Conservation (phyloP, 2,329 filamentous ascomycete genomes). For the Ophiostoma ips region DNA sequence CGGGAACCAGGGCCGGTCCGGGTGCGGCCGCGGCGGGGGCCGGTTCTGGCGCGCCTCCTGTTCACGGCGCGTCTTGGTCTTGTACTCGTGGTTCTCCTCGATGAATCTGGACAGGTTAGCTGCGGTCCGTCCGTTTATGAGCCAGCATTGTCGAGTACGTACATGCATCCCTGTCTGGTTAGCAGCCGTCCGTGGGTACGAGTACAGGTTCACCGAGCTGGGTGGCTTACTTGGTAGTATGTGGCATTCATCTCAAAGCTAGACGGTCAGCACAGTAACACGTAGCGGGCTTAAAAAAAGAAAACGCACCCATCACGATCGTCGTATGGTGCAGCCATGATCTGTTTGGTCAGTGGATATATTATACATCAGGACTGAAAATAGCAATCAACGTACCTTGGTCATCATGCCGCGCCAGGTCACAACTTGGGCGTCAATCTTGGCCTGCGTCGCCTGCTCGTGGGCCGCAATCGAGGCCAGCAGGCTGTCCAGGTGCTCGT, state of each 20-base stretch:
- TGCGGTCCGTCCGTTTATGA: neutral
- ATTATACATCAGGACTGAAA: too few species aligned
- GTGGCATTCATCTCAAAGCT: conserved; percentile 97
- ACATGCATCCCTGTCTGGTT: conserved; percentile 12
- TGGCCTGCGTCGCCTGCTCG: conserved; percentile 54
- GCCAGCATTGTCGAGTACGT: neutral
- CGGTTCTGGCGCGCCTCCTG: conserved; percentile 38
- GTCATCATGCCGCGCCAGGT: conserved; percentile 99
- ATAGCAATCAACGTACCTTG: conserved; percentile 45
- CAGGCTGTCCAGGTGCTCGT: conserved; percentile 78
- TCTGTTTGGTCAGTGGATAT: too few species aligned
- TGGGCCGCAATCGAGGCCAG: conserved; percentile 60
- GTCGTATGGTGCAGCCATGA: conserved; percentile 75
- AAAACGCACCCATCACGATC: conserved; percentile 55
- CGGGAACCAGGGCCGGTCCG: conserved; percentile 24
- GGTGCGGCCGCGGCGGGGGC: conserved; percentile 19
- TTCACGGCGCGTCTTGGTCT: conserved; percentile 44
- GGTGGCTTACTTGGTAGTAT: conserved; percentile 56
- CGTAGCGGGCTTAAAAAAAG: too few species aligned
- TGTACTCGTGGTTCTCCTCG: conserved; percentile 74
- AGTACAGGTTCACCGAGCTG: neutral
- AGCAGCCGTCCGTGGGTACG: neutral
- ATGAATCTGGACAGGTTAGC: conserved; percentile 54
- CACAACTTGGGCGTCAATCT: conserved; percentile 63
- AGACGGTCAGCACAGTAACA: neutral